Evolutionary conservation across 2,329 filamentous ascomycete species (phyloP), one percentile per base, ranked within the genome.

Genomic region (Hypoxylon sp.): DNA sequence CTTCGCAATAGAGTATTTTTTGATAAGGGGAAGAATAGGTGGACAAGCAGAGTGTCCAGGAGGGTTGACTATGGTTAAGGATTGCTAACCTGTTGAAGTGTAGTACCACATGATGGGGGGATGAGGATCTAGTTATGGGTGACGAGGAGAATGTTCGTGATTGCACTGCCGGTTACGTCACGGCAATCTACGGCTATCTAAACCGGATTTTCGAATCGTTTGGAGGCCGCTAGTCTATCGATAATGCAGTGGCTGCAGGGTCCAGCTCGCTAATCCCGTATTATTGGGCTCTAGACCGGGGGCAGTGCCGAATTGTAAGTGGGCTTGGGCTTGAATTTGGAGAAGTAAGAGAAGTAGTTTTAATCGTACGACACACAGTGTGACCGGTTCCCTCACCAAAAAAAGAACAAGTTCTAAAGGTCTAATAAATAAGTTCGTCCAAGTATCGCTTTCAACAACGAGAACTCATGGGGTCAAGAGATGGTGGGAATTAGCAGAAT

Each of bases 81-180:
- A 46, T 38, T 50, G 63, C 74, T 74, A 73, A 76, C 74, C 74
- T 73, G 75, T 74, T 41, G 75, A 74, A 63, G 72, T 68, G 65
- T 76, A 76, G 60, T 72, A 73, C 65, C 68, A 76, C 74, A 76
- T 77, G 50, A 30, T 30, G 66, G 67, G 64, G 69, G 72, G 53
- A 62, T 25, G 63, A 61, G 62, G 67, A 62, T 71, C 61, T 69
- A 73, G 64, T 71, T 72, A 74, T 72, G 72, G 50, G 19, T 50
- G 58, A 55, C 46, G 61, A 51, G 34, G 50, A 49, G 48, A n/a
- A 50, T 43, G 53, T 34, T 52, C 55, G 51, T 51, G 67, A 68
- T 65, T 41, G 48, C 65, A 69, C 65, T 61, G 60, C 43, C 65
- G 65, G 53, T 68, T 71, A 73, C 67, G 68, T 73, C 68, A 65